These are phyloP conservation scores for Gremmenia infestans DNA, from an alignment of 2,329 filamentous ascomycete species.

Conservation along the genomic window DNA sequence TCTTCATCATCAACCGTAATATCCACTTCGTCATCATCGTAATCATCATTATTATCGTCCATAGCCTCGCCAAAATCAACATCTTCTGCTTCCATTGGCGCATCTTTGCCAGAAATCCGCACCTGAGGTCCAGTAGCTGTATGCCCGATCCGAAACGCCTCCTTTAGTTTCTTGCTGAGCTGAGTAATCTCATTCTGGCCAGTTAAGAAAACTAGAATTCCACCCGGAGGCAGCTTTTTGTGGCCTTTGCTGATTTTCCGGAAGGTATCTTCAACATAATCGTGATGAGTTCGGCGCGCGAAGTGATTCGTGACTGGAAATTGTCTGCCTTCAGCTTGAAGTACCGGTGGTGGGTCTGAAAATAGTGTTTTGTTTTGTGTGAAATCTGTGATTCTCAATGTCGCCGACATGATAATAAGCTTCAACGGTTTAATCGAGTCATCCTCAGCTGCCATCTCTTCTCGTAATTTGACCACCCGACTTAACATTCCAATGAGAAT, in stretches of 20 bases:
- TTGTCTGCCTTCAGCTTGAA: slow-evolving; percentile 88
- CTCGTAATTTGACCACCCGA: slow-evolving; percentile 79
- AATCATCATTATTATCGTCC: slow-evolving; percentile 48
- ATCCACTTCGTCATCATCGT: slow-evolving; percentile 60
- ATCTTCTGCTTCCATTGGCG: slow-evolving; percentile 78
- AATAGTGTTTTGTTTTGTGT: slow-evolving; percentile 81
- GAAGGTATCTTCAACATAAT: slow-evolving; percentile 89
- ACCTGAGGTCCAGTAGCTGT: slow-evolving; percentile 59
- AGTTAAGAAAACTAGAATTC: slow-evolving; percentile 90
- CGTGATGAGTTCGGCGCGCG: slow-evolving; percentile 70
- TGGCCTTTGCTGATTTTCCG: slow-evolving; percentile 84
- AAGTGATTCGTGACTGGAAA: slow-evolving; percentile 90
- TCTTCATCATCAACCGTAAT: slow-evolving; percentile 41
- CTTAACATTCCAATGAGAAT: slow-evolving; percentile 97
- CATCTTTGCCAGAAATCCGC: slow-evolving; percentile 69
- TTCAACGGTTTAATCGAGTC: slow-evolving; percentile 73
- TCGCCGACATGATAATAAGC: slow-evolving; percentile 97
- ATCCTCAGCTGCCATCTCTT: slow-evolving; percentile 68
- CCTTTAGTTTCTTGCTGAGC: slow-evolving; percentile 73
- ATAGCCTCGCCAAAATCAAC: slow-evolving; percentile 71
- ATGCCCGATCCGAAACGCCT: slow-evolving; percentile 46
- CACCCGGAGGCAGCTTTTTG: slow-evolving; percentile 81
- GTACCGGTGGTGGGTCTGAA: slow-evolving; percentile 68
- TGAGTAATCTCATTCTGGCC: slow-evolving; percentile 87
- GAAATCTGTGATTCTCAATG: slow-evolving; percentile 84